Conservation (phyloP, 2,329 filamentous ascomycete species). For the Alternaria infectoria region DNA sequence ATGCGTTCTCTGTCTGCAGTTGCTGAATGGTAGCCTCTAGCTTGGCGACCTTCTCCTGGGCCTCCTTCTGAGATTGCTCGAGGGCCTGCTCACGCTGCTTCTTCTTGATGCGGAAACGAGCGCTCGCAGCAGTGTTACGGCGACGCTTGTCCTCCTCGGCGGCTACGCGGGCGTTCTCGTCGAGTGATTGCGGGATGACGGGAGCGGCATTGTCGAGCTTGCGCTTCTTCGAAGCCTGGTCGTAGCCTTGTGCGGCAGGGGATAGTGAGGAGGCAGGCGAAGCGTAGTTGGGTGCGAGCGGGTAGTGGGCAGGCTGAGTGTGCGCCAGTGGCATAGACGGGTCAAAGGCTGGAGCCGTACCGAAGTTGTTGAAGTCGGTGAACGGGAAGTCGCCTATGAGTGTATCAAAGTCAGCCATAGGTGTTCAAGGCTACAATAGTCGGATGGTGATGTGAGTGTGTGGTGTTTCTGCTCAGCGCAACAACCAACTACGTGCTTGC, state of each 20-base stretch:
- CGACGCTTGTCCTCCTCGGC: conserved; percentile 62
- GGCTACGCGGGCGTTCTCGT: conserved; percentile 55
- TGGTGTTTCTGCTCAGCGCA: conserved; percentile 21
- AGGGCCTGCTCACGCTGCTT: conserved; percentile 61
- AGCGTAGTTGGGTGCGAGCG: conserved; percentile 33
- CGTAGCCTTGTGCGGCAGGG: conserved; percentile 36
- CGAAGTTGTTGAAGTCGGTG: conserved; percentile 54
- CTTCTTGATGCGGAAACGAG: conserved; percentile 62
- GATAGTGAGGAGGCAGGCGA: conserved; percentile 40
- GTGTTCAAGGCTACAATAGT: conserved; percentile 9
- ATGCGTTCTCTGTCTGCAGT: conserved; percentile 61
- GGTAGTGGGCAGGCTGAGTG: conserved; percentile 32
- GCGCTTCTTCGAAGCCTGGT: conserved; percentile 53
- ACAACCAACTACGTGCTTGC: conserved; percentile 48
- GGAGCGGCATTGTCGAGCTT: conserved; percentile 49
- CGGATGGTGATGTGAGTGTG: conserved; percentile 11
- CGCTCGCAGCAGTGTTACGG: conserved; percentile 60
- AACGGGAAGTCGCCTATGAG: conserved; percentile 54
- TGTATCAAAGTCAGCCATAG: conserved; percentile 46
- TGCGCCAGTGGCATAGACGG: conserved; percentile 39
- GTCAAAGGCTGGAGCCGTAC: conserved; percentile 38
- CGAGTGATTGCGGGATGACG: conserved; percentile 44
- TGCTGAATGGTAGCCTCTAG: conserved; percentile 56
- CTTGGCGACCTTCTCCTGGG: conserved; percentile 55
- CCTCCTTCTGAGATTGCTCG: conserved; percentile 59